Conservation (phyloP, 2,329 filamentous ascomycete genomes). For the Epichloe gansuensis region DNA sequence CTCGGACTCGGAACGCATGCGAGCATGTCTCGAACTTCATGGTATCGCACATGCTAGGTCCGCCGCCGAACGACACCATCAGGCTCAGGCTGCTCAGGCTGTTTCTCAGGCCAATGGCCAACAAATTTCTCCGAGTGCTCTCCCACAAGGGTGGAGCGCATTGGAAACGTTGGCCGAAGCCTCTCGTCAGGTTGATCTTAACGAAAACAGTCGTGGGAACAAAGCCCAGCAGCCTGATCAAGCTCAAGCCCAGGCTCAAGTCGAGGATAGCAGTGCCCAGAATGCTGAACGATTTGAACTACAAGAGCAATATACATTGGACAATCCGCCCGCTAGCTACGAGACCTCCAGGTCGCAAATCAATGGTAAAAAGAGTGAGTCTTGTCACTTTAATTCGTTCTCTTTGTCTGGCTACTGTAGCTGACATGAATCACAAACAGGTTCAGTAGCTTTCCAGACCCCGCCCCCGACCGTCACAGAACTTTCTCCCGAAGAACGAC, state of each 20-base stretch:
- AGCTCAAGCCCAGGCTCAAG: slow-evolving; percentile 15
- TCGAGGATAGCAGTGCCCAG: slow-evolving; percentile 11
- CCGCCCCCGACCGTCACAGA: slow-evolving; percentile 19
- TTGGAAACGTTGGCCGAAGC: slow-evolving; percentile 82
- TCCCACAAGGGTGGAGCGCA: slow-evolving; percentile 59
- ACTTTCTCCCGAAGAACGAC: slow-evolving; percentile 35
- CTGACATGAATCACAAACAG: neutral
- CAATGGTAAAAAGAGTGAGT: slow-evolving; percentile 15
- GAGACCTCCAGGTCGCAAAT: slow-evolving; percentile 21
- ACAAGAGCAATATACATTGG: slow-evolving; percentile 46
- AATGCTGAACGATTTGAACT: slow-evolving; percentile 34
- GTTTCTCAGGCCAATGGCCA: slow-evolving; percentile 17
- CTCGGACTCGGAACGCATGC: slow-evolving; percentile 60
- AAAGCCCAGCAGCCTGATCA: slow-evolving; percentile 20
- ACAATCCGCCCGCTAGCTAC: slow-evolving; percentile 41
- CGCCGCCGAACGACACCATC: slow-evolving; percentile 18
- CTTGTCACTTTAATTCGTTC: slow-evolving; percentile 7
- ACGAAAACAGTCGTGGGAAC: slow-evolving; percentile 45
- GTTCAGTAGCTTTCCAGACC: slow-evolving; percentile 11
- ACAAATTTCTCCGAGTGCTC: slow-evolving; percentile 15
- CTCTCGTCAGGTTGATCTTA: slow-evolving; percentile 64
- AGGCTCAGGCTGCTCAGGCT: slow-evolving; percentile 4
- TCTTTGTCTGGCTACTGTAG: neutral
- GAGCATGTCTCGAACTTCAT: slow-evolving; percentile 60
- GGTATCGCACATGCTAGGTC: slow-evolving; percentile 46